Evolutionary conservation across 2,329 filamentous ascomycete species (phyloP).

Genomic region (Byssochlamys sp.): DNA sequence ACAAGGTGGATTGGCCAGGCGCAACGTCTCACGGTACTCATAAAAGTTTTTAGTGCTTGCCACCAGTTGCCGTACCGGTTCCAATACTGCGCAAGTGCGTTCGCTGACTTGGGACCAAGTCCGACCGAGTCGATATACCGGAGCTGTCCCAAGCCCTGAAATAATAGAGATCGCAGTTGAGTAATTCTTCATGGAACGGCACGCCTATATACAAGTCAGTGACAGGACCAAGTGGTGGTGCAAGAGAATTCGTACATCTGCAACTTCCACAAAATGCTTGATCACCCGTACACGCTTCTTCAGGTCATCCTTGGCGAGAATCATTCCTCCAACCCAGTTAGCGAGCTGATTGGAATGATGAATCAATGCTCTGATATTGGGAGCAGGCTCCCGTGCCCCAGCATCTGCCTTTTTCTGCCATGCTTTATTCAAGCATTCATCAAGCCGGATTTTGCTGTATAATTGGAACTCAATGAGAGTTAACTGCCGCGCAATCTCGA

Average conservation of each 20-base stretch:
- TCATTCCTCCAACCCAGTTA: constrained; percentile 96
- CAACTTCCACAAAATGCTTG: constrained; percentile 87
- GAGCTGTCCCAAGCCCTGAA: constrained; percentile 79
- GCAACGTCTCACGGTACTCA: constrained; percentile 46
- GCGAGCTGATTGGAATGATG: constrained; percentile 93
- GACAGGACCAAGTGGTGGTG: background rate
- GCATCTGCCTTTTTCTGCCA: constrained; percentile 84
- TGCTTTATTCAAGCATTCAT: constrained; percentile 87
- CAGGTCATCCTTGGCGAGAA: constrained; percentile 77
- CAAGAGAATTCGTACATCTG: constrained; percentile 52
- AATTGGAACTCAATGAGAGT: constrained; percentile 87
- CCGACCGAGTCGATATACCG: constrained; percentile 78
- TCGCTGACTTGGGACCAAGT: constrained; percentile 87
- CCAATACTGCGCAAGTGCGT: constrained; percentile 63
- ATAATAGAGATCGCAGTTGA: constrained; percentile 92
- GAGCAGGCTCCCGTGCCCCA: constrained; percentile 58
- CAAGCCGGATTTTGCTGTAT: constrained; percentile 82
- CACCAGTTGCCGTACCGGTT: constrained; percentile 82
- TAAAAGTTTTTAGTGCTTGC: constrained; percentile 92
- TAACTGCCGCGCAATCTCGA: constrained; percentile 84
- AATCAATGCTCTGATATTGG: constrained; percentile 87
- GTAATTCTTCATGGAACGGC: constrained; percentile 80
- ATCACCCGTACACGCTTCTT: constrained; percentile 89
- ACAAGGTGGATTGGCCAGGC: constrained; percentile 80
- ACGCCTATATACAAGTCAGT: constrained; percentile 56